These are phyloP conservation scores for Macrophomina phaseolina DNA, from an alignment of 2,329 filamentous ascomycete species.

Conservation along the genomic window DNA sequence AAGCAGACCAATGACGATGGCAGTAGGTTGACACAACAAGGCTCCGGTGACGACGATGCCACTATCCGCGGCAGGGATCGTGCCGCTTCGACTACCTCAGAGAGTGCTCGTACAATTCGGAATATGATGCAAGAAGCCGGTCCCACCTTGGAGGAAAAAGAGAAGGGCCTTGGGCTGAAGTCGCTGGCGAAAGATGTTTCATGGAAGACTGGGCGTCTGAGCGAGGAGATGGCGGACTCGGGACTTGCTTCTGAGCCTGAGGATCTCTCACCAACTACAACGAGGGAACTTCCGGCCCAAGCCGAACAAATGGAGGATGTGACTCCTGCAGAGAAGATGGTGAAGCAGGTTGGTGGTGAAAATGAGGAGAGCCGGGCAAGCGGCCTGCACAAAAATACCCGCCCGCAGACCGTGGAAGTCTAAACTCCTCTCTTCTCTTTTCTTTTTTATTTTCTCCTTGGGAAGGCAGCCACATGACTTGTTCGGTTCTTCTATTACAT, in stretches of 20 bases:
- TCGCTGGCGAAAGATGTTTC: slow-evolving; percentile 5
- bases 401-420: slow-evolving; percentile 20
- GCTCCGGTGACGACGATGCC: slow-evolving; percentile 7
- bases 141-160: slow-evolving; percentile 21
- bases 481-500: slow-evolving; percentile 25
- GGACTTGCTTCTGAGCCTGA: slow-evolving; percentile 21
- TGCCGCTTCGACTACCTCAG: slow-evolving; percentile 16
- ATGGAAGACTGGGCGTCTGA: slow-evolving; percentile 18
- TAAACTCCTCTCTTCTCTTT: slow-evolving; percentile 12
- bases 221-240: slow-evolving; percentile 24
- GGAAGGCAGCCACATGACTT: slow-evolving; percentile 15
- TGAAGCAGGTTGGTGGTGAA: not conserved
- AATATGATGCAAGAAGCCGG: slow-evolving; percentile 5
- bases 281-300: not conserved
- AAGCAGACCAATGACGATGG: slow-evolving; percentile 29
- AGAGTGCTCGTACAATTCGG: slow-evolving; percentile 15
- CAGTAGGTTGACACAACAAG: not conserved
- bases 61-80: slow-evolving; percentile 11
- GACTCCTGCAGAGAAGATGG: not conserved
- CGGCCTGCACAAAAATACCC: slow-evolving; percentile 9
- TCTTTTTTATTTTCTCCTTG: slow-evolving; percentile 13
- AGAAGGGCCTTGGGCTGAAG: slow-evolving; percentile 17
- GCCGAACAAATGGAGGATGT: not conserved
- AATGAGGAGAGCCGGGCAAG: slow-evolving; percentile 1
- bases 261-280: slow-evolving; percentile 22